Conservation (phyloP, 2,329 filamentous ascomycete genomes). For the Dothideomycetes sp. region DNA sequence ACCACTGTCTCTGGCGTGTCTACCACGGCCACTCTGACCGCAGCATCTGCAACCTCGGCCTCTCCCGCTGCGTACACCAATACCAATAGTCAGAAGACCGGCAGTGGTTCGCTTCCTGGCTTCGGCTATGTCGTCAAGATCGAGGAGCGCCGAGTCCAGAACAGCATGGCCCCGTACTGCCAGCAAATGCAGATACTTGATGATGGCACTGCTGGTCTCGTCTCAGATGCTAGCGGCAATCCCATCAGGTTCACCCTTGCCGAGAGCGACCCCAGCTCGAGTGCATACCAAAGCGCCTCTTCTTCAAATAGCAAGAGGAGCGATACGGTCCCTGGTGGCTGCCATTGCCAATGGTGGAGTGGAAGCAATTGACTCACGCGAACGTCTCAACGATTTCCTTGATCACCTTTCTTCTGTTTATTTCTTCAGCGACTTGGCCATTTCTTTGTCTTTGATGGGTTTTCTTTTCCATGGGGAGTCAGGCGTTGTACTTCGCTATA, state of each 20-base stretch:
- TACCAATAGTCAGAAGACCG: slow-evolving; percentile 8
- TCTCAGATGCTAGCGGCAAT: slow-evolving; percentile 21
- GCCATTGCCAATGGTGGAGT: slow-evolving; percentile 27
- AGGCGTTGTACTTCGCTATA: too few species aligned
- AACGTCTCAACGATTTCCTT: not conserved
- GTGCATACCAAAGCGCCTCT: slow-evolving; percentile 10
- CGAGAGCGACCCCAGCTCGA: slow-evolving; percentile 27
- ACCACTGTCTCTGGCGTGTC: slow-evolving; percentile 10
- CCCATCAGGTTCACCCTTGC: slow-evolving; percentile 27
- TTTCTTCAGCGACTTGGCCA: not conserved
- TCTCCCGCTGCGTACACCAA: not conserved
- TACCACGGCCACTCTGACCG: slow-evolving; percentile 13
- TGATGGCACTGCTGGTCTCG: slow-evolving; percentile 33
- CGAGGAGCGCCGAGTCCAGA: slow-evolving; percentile 48
- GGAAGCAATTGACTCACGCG: slow-evolving; percentile 2
- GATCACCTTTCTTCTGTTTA: not conserved
- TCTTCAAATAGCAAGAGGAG: slow-evolving; percentile 9
- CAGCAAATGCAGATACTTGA: slow-evolving; percentile 51
- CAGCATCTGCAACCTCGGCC: not conserved
- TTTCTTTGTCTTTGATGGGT: too few species aligned
- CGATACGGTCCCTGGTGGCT: slow-evolving; percentile 15
- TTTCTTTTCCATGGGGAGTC: too few species aligned
- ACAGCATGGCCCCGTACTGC: slow-evolving; percentile 46
- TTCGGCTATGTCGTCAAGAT: slow-evolving; percentile 52
- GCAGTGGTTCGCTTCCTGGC: slow-evolving; percentile 11